Percentiles rank a stretch among this genome's conserved stretches.
Conservation (phyloP, 371 early-diverging fungal genomes). For the Funneliformis caledonium region DNA sequence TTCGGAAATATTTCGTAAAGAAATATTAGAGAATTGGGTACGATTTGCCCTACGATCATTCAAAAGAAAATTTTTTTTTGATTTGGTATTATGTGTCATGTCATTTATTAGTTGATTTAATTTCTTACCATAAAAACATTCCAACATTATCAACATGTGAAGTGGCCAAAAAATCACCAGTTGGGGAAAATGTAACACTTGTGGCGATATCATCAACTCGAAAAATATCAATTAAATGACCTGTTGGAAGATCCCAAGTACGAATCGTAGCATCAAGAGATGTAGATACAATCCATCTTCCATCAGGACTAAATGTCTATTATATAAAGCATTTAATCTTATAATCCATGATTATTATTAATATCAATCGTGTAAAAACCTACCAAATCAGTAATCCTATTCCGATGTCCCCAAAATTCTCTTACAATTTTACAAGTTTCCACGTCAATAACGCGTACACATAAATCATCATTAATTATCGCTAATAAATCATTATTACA, state of each 20-base stretch:
- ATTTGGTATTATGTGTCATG: too few species aligned
- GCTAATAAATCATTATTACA: conserved; percentile 81
- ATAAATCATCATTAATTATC: conserved; percentile 82
- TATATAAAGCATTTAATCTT: neutral
- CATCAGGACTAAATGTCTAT: conserved; percentile 87
- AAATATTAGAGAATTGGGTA: conserved; percentile 71
- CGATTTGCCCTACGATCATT: conserved; percentile 64
- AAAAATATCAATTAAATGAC: conserved; percentile 86
- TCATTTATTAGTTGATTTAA: conserved; percentile 17
- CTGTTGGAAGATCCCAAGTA: conserved; percentile 95
- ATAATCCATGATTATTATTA: neutral
- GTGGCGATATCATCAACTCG: conserved; percentile 77
- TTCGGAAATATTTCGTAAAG: conserved; percentile 66
- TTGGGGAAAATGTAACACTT: conserved; percentile 86
- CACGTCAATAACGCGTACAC: conserved; percentile 84
- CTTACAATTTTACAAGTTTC: conserved; percentile 83
- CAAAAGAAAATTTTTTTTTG: neutral
- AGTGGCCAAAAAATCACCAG: conserved; percentile 90
- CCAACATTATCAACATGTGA: conserved; percentile 91
- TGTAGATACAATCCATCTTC: conserved; percentile 88
- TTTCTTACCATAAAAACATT: conserved; percentile 79
- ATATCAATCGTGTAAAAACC: neutral
- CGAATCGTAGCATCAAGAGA: conserved; percentile 87
- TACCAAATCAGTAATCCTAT: conserved; percentile 87
- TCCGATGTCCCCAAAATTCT: conserved; percentile 86